These are phyloP conservation scores for Acacia pycnantha DNA, from an alignment of 331 rosid species.

Conservation along the genomic window DNA sequence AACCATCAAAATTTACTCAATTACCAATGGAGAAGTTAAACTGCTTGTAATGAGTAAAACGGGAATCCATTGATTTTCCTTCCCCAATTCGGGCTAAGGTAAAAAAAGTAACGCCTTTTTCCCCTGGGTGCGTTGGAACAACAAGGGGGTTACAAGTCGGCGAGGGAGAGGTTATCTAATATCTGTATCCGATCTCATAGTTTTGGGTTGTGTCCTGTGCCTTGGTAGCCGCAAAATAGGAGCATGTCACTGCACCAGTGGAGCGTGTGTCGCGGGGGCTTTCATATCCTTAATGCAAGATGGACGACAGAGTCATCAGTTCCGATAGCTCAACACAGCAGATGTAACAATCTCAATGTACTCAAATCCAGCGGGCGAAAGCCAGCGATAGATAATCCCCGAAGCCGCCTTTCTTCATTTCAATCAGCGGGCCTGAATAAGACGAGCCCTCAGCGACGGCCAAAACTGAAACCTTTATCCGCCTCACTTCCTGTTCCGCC, in stretches of 20 bases:
- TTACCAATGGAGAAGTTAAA: not conserved
- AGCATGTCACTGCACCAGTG: constrained; percentile 31
- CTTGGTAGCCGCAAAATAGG: not conserved
- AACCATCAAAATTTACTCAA: not conserved
- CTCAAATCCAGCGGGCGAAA: not conserved
- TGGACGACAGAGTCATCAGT: constrained; percentile 12
- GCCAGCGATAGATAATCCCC: not conserved
- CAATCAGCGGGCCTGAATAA: not conserved
- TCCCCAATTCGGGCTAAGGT: not conserved
- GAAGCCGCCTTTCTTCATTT: constrained; percentile 7
- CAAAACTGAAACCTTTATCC: constrained; percentile 38
- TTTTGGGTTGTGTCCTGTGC: not conserved
- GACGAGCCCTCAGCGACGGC: not conserved
- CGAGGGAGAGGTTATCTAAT: not conserved
- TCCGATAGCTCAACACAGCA: not conserved
- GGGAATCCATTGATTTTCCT: not conserved
- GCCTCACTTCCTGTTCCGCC: constrained; percentile 43
- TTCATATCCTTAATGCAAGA: constrained; percentile 18
- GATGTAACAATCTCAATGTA: not conserved
- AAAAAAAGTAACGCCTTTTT: not conserved
- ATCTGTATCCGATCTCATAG: not conserved
- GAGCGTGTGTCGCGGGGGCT: constrained; percentile 8
- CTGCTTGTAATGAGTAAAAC: too few relatives aligned
- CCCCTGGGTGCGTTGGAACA: not conserved
- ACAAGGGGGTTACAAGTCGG: not conserved